These are phyloP conservation scores for Nidula microcarpa DNA, from an alignment of 768 basidiomycete genomes.

Conservation along the genomic window DNA sequence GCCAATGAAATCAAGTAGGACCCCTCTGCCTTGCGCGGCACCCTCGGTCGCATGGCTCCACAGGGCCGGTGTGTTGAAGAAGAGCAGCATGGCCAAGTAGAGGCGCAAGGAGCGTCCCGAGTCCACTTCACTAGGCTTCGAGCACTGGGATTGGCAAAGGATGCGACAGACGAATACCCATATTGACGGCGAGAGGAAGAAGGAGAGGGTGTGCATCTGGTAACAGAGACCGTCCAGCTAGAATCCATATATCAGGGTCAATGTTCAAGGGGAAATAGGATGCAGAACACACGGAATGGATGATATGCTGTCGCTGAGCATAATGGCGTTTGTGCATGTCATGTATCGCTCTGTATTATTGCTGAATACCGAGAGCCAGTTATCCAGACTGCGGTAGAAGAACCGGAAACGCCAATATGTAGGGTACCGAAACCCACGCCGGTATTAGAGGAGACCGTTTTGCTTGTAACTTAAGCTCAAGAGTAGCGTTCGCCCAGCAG, in stretches of 20 bases:
- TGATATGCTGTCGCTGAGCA: constrained; percentile 69
- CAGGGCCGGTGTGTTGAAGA: constrained; percentile 56
- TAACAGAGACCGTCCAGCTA: constrained; percentile 72
- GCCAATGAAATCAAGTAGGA: constrained; percentile 79
- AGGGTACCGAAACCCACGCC: too few relatives aligned
- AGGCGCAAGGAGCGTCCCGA: constrained; percentile 62
- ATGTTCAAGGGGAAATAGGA: background rate
- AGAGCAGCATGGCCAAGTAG: constrained; percentile 56
- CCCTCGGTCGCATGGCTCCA: constrained; percentile 59
- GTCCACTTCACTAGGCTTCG: constrained; percentile 66
- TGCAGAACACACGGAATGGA: constrained; percentile 51
- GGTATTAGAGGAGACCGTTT: too few relatives aligned
- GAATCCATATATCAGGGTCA: constrained; percentile 7
- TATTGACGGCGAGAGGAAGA: constrained; percentile 71
- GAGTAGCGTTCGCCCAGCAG: too few relatives aligned
- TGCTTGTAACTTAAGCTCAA: too few relatives aligned
- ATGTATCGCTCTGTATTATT: constrained; percentile 19
- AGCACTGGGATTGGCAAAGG: constrained; percentile 60
- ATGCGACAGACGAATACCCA: constrained; percentile 52
- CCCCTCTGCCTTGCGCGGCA: constrained; percentile 51
- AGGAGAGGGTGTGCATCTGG: constrained; percentile 73
- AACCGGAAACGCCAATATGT: too few relatives aligned
- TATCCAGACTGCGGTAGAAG: too few relatives aligned
- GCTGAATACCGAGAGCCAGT: background rate
- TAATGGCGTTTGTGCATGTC: constrained; percentile 61